Conservation (phyloP, 768 basidiomycete species). For the Suillus weaverae region DNA sequence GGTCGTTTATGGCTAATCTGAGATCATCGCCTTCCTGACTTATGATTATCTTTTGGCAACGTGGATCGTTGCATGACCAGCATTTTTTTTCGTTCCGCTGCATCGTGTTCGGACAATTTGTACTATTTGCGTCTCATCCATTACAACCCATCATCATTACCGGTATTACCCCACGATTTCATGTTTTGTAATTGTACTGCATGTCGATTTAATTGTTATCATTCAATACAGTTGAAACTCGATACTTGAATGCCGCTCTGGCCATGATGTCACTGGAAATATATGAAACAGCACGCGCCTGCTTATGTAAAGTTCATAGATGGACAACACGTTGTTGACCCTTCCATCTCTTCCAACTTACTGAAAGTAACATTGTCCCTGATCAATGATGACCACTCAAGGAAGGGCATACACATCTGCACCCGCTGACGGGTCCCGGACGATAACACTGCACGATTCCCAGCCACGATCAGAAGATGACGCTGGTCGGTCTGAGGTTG, state of each 20-base stretch:
- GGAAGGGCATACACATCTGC: constrained; percentile 39
- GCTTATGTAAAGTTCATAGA: constrained; percentile 2
- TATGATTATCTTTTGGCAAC: constrained; percentile 20
- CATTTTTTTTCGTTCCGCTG: constrained; percentile 13
- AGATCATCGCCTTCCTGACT: constrained; percentile 7
- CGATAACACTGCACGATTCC: constrained; percentile 44
- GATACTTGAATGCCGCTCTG: background rate
- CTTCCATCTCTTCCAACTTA: background rate
- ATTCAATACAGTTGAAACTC: background rate
- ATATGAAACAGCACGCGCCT: background rate
- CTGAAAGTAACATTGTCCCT: background rate
- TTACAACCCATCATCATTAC: constrained; percentile 22
- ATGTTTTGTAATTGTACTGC: constrained; percentile 25
- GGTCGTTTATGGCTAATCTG: constrained; percentile 43
- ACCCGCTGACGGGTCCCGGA: constrained; percentile 55
- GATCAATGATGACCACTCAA: constrained; percentile 24
- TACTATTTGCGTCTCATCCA: constrained; percentile 19
- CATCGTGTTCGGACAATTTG: constrained; percentile 29
- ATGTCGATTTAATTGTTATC: constrained; percentile 20
- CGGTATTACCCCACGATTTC: constrained; percentile 13
- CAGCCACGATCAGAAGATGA: constrained; percentile 35
- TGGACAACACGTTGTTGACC: background rate
- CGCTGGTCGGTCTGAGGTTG: constrained; percentile 20
- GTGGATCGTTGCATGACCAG: constrained; percentile 30
- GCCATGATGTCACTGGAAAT: background rate